Base-by-base conservation (phyloP, 495 filamentous ascomycete genomes). In the Aspergillus campestris region DNA sequence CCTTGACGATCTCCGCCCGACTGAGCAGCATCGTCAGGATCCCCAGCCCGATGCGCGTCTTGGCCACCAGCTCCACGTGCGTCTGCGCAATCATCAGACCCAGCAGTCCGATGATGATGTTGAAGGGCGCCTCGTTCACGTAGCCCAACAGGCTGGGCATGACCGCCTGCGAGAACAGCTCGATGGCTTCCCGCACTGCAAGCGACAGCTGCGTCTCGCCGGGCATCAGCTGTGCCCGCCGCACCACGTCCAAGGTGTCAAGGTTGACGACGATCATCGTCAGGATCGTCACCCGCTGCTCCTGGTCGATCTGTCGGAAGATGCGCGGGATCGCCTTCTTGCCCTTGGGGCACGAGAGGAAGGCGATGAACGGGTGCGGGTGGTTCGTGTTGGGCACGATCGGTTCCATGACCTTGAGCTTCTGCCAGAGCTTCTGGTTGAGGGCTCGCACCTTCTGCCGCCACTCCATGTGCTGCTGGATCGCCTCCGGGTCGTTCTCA, bases 191-290 rank as follows among this genome's bases (percentile, higher is more conserved):
- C 27, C 89, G 85, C 48, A 88, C 80, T 5, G 78, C 75, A 7
- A 80, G 64, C 33, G 83, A 80, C 7, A 87, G 73, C 47, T 81
- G 82, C 6, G 79, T 80, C 45, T 87, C 83, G 28, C 76, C 81
- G 4, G 79, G 77, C 9, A 74, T 72, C 7, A 84, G 74, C 52
- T 90, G 80, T 13, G 85, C 88, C 38, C 76, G 69, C 37, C 84
- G 83, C 45, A 99, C 82, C 34, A 99, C 92, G 49, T 96, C 89
- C 33, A 99, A 72, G 42, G 79, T 76, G 57, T 96, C 94, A 42
- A 99, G 78, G 57, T 97, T 86, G n/a, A 96, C 78, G 39, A 95
- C 77, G 53, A 97, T 92, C 73, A 97, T 89, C 6, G 94, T 97
- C 30, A 97, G 75, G 40, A 96, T 85, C 6, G 88, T 96, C 12